A percentile compares a stretch with the other conserved stretches of the same genome.
These are phyloP conservation scores for Ogataea neopini DNA, from an alignment of 805 yeast genomes.

Conservation along the genomic window DNA sequence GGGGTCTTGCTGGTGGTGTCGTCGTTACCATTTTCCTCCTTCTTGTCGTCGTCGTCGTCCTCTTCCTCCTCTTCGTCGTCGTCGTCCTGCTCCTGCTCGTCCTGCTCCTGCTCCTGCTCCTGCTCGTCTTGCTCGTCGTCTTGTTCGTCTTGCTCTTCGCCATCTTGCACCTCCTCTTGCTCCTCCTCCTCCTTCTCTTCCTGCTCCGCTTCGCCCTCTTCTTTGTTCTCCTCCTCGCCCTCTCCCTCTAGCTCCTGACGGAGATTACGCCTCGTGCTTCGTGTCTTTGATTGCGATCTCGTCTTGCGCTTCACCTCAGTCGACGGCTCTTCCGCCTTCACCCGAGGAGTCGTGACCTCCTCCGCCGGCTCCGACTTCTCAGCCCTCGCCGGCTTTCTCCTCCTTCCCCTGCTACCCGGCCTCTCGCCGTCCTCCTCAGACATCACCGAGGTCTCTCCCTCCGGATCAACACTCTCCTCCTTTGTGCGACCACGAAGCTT, in stretches of 20 bases:
- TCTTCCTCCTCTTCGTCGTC: slow-evolving; percentile 1
- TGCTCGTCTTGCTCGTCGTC: slow-evolving; percentile 3
- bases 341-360: no score
- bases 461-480: slow-evolving; percentile 11
- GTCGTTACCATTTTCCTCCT: no score
- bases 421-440: neutral
- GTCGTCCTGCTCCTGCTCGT: slow-evolving; percentile 6
- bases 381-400: neutral
- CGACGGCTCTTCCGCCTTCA: neutral
- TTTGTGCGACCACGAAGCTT: slow-evolving; percentile 13
- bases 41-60: slow-evolving; percentile 3
- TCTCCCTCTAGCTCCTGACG: neutral
- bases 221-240: neutral
- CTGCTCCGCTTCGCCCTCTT: slow-evolving; percentile 4
- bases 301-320: slow-evolving; percentile 8
- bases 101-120: slow-evolving; percentile 5
- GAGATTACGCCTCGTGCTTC: slow-evolving; percentile 1
- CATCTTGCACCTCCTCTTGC: slow-evolving; percentile 7
- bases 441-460: neutral
- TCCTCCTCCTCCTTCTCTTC: slow-evolving; percentile 1
- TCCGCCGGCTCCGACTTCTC: slow-evolving; percentile 3
- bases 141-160: slow-evolving; percentile 7
- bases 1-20: slow-evolving; percentile 17
- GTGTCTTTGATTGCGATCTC: slow-evolving; percentile 9
- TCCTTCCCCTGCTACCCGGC: slow-evolving; percentile 2